These are phyloP conservation scores for Penicillium diatomitis DNA, from an alignment of 495 filamentous ascomycete genomes.

Conservation along the genomic window DNA sequence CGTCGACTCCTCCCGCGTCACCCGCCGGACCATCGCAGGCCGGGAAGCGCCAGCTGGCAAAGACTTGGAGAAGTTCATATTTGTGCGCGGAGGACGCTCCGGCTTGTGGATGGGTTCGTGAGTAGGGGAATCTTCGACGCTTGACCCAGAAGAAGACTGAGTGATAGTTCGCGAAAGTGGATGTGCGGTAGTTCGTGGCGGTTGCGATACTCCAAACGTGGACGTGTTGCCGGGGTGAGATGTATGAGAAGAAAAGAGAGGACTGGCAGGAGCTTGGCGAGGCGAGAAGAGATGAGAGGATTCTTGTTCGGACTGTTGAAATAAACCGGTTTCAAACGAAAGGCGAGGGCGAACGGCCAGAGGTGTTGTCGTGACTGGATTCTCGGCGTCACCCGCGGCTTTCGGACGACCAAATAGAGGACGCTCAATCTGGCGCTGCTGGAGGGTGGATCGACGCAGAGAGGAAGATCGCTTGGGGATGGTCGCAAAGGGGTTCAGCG, in stretches of 20 bases:
- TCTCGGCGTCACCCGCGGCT: constrained; percentile 26
- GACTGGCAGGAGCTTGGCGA: constrained; percentile 20
- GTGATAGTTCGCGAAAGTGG: constrained; percentile 78
- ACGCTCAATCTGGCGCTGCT: constrained; percentile 64
- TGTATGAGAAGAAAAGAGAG: constrained; percentile 25
- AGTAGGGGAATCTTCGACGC: constrained; percentile 68
- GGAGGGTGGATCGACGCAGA: constrained; percentile 75
- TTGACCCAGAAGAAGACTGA: constrained; percentile 74
- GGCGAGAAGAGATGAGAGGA: constrained; percentile 47
- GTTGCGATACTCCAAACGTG: constrained; percentile 11
- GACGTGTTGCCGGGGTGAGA: constrained; percentile 28
- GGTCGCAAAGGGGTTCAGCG: constrained; percentile 32
- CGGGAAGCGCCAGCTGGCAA: constrained; percentile 59
- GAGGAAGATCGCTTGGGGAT: constrained; percentile 53
- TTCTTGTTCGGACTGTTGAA: constrained; percentile 46
- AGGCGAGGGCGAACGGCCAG: constrained; percentile 54
- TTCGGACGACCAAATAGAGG: constrained; percentile 45
- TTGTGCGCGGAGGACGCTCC: constrained; percentile 39
- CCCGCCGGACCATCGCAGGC: constrained; percentile 30
- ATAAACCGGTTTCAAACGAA: constrained; percentile 64
- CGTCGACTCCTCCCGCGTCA: constrained; percentile 35
- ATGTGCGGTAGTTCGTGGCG: constrained; percentile 48
- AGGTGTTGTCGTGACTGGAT: constrained; percentile 15
- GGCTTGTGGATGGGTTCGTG: constrained; percentile 49
- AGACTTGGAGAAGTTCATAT: constrained; percentile 71